Evolutionary conservation across 257 asterid genomes (phyloP).

Genomic region (Fraxinus cuspidata): DNA sequence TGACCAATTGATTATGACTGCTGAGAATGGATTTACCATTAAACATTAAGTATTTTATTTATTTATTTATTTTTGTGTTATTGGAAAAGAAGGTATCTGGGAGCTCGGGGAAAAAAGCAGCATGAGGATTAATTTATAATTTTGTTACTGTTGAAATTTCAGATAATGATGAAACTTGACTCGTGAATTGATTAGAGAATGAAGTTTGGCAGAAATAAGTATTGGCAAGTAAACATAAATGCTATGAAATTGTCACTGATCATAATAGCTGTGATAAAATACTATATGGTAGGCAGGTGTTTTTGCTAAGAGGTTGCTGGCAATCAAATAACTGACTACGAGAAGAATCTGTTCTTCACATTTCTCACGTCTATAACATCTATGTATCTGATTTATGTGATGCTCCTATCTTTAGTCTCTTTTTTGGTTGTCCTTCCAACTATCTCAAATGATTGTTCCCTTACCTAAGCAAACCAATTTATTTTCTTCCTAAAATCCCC

Average conservation of each 20-base stretch:
- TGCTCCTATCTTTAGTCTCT: background rate
- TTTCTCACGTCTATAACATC: background rate
- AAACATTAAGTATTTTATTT: background rate
- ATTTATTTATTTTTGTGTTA: background rate
- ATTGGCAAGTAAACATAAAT: conserved; percentile 3
- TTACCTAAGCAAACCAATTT: background rate
- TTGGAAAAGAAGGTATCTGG: background rate
- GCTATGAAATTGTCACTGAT: conserved; percentile 3
- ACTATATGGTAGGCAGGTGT: conserved; percentile 4
- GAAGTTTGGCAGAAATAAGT: background rate
- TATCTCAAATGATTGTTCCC: background rate
- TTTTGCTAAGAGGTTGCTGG: background rate
- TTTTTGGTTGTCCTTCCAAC: background rate
- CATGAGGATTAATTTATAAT: background rate
- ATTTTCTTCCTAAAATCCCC: background rate
- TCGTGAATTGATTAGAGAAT: background rate
- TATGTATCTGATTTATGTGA: background rate
- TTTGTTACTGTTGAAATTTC: conserved; percentile 8
- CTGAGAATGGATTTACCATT: conserved; percentile 9
- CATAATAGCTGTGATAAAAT: background rate
- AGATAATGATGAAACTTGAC: conserved; percentile 16
- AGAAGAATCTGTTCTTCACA: background rate
- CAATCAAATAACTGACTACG: background rate
- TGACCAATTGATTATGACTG: conserved; percentile 12
- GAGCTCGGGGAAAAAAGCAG: background rate